Base-by-base conservation (phyloP, 768 basidiomycete genomes). In the Chalciporus sphaerocephalus region DNA sequence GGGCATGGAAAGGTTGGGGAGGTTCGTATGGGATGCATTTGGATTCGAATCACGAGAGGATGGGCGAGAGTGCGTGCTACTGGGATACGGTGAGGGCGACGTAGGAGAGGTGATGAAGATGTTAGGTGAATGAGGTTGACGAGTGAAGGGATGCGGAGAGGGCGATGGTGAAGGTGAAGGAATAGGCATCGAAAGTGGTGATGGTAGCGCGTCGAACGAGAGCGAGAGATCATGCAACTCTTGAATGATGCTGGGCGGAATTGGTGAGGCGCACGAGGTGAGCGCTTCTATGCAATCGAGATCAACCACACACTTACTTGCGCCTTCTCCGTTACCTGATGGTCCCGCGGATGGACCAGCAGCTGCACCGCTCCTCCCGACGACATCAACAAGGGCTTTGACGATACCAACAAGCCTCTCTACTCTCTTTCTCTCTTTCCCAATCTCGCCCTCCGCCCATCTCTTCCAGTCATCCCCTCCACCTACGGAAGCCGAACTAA, bases 41-140 rank as follows among this genome's bases (percentile, higher is more conserved):
- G 39, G 25, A 36, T 49, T 44, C n/a, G 53, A 10, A 23, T 60
- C 60, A 10, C 51, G 56, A n/a, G 59, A 50, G 1, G 48, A 42
- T 0, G 54, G 48, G 18, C 59, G 53, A 16, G 59, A 42, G 41
- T 64, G 57, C 12, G 61, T 35, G 22, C 34, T 20, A 5, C 34
- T 20, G 4, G 42, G 10, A 33, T 53, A 48, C 1, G 64, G 60
- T 5, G 68, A 68, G 17, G 76, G 59, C 3, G 75, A 72, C 0
- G 68, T 66, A 3, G 87, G 84, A 0, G 83, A 81, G 3, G 84
- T 89, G 53, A 90, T 73, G 58, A 75, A 85, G 54, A 89, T 87
- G 52, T 86, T 83, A 8, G 86, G 85, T 42, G 73, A 78, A 33
- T 65, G 46, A 10, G 38, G 62, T 6, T 44, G 51, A 4, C 47